phyloP scores from a whole-genome alignment of 2,329 filamentous ascomycete genomes.

The Penicillium sp. region DNA sequence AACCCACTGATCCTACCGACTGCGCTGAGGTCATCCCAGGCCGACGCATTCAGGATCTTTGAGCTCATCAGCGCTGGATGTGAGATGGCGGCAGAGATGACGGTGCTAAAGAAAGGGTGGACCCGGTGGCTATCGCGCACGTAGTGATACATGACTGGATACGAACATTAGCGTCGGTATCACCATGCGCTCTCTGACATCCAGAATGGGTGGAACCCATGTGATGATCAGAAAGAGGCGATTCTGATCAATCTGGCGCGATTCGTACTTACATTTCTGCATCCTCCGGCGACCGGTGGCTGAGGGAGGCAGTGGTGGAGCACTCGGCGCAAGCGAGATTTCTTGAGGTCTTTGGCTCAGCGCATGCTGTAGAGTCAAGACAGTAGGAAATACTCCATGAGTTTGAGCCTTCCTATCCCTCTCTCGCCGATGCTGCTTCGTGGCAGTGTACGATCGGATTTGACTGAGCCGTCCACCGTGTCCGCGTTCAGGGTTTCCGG shows the following conservation, averaged over 20 bases:
- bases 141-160: slow-evolving; percentile 20
- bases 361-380: background rate
- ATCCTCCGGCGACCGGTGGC: slow-evolving; percentile 13
- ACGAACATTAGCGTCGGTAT: no score
- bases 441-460: slow-evolving; percentile 17
- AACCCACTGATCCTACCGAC: slow-evolving; percentile 13
- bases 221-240: no score
- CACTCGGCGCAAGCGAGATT: background rate
- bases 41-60: slow-evolving; percentile 21
- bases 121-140: slow-evolving; percentile 12
- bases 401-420: background rate
- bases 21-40: slow-evolving; percentile 21
- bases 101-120: slow-evolving; percentile 18
- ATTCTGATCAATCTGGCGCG: background rate
- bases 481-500: slow-evolving; percentile 16
- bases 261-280: slow-evolving; percentile 13
- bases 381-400: background rate
- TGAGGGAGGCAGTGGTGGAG: slow-evolving; percentile 13
- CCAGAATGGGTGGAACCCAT: no score
- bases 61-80: slow-evolving; percentile 20
- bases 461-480: slow-evolving; percentile 18
- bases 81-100: slow-evolving; percentile 9
- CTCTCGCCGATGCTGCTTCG: slow-evolving; percentile 8
- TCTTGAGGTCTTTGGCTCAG: slow-evolving; percentile 1
- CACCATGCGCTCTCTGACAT: no score